These are phyloP conservation scores for Ogataea allantospora DNA, from an alignment of 805 yeast genomes.

Conservation along the genomic window DNA sequence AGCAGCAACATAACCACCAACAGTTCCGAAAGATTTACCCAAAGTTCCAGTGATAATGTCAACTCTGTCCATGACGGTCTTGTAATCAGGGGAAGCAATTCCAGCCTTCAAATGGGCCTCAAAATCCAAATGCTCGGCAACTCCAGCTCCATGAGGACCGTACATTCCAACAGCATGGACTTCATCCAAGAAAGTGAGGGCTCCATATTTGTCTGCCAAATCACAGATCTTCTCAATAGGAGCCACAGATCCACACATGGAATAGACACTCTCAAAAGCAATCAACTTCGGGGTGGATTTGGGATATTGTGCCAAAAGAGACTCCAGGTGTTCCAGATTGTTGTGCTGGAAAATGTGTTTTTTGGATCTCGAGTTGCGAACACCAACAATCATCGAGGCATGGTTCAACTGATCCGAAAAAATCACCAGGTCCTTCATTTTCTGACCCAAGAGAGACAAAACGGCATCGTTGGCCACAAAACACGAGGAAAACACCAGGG, in stretches of 20 bases:
- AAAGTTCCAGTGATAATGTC: constrained; percentile 97
- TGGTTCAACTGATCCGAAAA: constrained; percentile 93
- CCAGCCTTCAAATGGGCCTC: constrained; percentile 75
- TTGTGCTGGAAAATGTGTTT: constrained; percentile 93
- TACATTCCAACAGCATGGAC: constrained; percentile 99
- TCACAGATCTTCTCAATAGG: constrained; percentile 92
- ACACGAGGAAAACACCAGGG: constrained; percentile 92
- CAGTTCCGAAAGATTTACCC: constrained; percentile 95
- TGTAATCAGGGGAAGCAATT: constrained; percentile 47
- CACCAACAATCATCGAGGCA: constrained; percentile 97
- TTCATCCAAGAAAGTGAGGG: constrained; percentile 94
- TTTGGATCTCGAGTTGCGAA: constrained; percentile 81
- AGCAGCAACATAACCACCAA: constrained; percentile 97
- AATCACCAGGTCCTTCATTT: constrained; percentile 83
- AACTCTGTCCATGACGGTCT: constrained; percentile 80
- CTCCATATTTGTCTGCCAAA: constrained; percentile 96
- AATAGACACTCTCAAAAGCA: constrained; percentile 95
- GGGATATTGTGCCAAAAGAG: constrained; percentile 74
- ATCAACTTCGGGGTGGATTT: constrained; percentile 87
- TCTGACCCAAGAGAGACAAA: constrained; percentile 84
- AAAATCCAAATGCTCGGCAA: constrained; percentile 93
- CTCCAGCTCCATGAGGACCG: constrained; percentile 99
- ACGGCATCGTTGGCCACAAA: constrained; percentile 97
- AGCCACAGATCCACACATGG: constrained; percentile 97
- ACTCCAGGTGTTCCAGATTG: constrained; percentile 80